phyloP scores from a whole-genome alignment of 2,329 filamentous ascomycete genomes.

The Penicillium sp. region DNA sequence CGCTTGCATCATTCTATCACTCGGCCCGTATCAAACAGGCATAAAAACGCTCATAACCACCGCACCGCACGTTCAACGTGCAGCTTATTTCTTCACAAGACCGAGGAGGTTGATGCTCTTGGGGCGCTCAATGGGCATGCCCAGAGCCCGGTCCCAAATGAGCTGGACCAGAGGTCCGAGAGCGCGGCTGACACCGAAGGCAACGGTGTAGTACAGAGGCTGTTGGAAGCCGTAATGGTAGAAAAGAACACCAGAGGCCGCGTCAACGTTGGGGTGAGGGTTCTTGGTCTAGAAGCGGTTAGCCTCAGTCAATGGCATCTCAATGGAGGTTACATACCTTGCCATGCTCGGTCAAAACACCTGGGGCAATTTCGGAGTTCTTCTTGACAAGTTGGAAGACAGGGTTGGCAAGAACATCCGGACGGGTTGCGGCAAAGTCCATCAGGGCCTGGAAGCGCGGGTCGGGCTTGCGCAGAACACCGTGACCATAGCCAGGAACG shows the following conservation, averaged over 20 bases:
- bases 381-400: constrained; percentile 91
- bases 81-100: constrained; percentile 56
- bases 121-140: constrained; percentile 90
- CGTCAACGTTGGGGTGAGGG: constrained; percentile 95
- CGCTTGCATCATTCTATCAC: constrained; percentile 14
- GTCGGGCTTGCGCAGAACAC: constrained; percentile 92
- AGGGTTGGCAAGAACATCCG: constrained; percentile 78
- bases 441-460: constrained; percentile 94
- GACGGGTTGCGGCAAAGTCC: constrained; percentile 82
- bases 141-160: constrained; percentile 91
- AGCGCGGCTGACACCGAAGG: constrained; percentile 61
- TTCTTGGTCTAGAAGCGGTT: constrained; percentile 66
- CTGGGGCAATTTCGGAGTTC: constrained; percentile 86
- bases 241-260: constrained; percentile 87
- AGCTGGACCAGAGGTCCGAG: constrained; percentile 89
- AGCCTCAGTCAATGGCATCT: neutral
- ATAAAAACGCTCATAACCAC: neutral
- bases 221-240: constrained; percentile 97
- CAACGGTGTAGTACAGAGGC: constrained; percentile 84
- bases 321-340: constrained; percentile 51
- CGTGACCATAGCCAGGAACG: constrained; percentile 91
- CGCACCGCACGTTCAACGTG: neutral
- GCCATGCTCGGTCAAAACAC: constrained; percentile 87
- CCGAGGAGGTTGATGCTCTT: constrained; percentile 96
- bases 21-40: neutral